A percentile compares a stretch with the other conserved stretches of the same genome.
Evolutionary conservation across 2,329 filamentous ascomycete species (phyloP).

Genomic region (Colletotrichum ledebouriae): DNA sequence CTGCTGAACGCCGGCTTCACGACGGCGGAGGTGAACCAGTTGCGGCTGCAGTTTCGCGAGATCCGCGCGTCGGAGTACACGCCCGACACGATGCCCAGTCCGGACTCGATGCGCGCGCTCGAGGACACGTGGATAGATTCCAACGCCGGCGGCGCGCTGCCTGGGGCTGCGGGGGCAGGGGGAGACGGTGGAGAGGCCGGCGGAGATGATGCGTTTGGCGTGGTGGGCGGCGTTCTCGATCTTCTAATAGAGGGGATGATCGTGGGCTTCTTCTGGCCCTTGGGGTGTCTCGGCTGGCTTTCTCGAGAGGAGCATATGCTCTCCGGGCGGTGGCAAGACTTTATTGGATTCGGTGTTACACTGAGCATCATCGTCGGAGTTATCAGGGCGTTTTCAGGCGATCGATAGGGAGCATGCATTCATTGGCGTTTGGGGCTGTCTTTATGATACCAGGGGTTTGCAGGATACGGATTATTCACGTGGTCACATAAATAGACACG

Average conservation of each 20-base stretch:
- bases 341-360: slow-evolving; percentile 86
- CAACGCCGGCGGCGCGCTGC: slow-evolving; percentile 58
- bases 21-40: slow-evolving; percentile 82
- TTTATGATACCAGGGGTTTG: slow-evolving; percentile 29
- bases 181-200: slow-evolving; percentile 57
- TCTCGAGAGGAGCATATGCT: slow-evolving; percentile 90
- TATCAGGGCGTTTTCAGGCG: slow-evolving; percentile 47
- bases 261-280: slow-evolving; percentile 94
- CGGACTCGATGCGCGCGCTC: slow-evolving; percentile 79
- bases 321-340: slow-evolving; percentile 85
- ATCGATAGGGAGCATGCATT: background rate
- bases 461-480: background rate
- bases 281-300: slow-evolving; percentile 88
- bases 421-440: background rate
- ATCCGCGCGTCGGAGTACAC: slow-evolving; percentile 87
- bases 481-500: slow-evolving; percentile 24
- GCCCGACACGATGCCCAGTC: slow-evolving; percentile 88
- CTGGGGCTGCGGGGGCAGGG: slow-evolving; percentile 45
- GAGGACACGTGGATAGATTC: slow-evolving; percentile 94
- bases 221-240: slow-evolving; percentile 74
- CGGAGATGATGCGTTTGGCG: slow-evolving; percentile 62
- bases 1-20: slow-evolving; percentile 87
- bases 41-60: slow-evolving; percentile 89
- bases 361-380: slow-evolving; percentile 61
- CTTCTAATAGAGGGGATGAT: slow-evolving; percentile 89